Conservation (phyloP, 768 basidiomycete genomes). For the Serpula lacrymans region DNA sequence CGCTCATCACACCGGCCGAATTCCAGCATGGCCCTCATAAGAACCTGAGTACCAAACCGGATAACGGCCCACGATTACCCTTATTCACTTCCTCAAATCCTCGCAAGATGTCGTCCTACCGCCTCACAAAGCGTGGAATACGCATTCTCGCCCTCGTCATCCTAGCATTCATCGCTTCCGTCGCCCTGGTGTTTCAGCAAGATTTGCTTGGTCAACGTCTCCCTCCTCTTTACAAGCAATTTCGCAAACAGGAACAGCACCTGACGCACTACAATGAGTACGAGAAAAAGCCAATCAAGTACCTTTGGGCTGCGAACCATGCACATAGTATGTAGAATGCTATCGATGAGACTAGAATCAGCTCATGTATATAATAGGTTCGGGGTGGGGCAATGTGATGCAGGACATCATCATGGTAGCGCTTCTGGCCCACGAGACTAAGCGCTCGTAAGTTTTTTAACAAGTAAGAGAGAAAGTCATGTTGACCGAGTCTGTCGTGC, state of each 20-base stretch:
- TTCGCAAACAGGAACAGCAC: conserved; percentile 33
- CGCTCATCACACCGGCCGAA: too few species aligned
- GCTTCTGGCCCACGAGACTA: conserved; percentile 30
- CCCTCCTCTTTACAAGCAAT: conserved; percentile 42
- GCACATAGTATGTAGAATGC: conserved; percentile 28
- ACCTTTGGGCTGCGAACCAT: conserved; percentile 48
- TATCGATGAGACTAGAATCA: not conserved
- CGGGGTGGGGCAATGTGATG: conserved; percentile 39
- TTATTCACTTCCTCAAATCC: too few species aligned
- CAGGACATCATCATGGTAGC: conserved; percentile 34
- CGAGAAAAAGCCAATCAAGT: conserved; percentile 34
- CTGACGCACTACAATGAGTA: conserved; percentile 41
- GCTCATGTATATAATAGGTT: conserved; percentile 19
- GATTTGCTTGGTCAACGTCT: conserved; percentile 12
- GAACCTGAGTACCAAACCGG: too few species aligned
- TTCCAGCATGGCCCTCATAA: too few species aligned
- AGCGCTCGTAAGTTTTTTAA: conserved; percentile 29
- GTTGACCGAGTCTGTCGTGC: conserved; percentile 2
- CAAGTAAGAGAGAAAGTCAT: not conserved
- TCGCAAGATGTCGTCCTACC: conserved; percentile 21
- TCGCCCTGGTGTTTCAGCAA: conserved; percentile 22
- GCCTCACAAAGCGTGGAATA: conserved; percentile 23
- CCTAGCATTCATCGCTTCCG: conserved; percentile 12
- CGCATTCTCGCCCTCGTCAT: conserved; percentile 11
- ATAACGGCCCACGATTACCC: too few species aligned